Percentiles rank a stretch among this genome's conserved stretches.
Evolutionary conservation across 768 basidiomycete genomes (phyloP).

Genomic region (Leccinum uliginosum): DNA sequence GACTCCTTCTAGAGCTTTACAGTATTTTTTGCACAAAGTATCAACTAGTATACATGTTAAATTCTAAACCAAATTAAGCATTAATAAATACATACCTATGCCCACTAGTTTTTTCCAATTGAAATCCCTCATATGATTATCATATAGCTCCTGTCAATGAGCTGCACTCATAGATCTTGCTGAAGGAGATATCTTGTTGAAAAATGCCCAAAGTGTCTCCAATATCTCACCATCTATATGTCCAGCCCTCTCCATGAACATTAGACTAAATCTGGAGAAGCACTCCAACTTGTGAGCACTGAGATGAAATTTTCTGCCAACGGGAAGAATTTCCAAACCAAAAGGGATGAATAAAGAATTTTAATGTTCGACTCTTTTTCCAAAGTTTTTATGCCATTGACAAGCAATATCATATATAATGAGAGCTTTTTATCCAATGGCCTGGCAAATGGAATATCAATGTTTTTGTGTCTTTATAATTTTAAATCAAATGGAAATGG

Average conservation of each 20-base stretch:
- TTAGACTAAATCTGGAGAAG: slow-evolving; percentile 17
- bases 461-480: slow-evolving; percentile 24
- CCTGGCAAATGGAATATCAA: slow-evolving; percentile 27
- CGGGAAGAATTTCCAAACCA: slow-evolving; percentile 7
- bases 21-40: neutral
- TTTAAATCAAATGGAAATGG: neutral
- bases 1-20: neutral
- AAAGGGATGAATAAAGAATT: neutral
- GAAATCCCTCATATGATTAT: slow-evolving; percentile 1
- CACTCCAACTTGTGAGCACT: slow-evolving; percentile 27
- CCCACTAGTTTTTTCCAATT: slow-evolving; percentile 2
- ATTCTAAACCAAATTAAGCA: neutral
- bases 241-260: slow-evolving; percentile 21
- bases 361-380: neutral
- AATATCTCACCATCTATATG: slow-evolving; percentile 32
- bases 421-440: slow-evolving; percentile 3
- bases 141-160: slow-evolving; percentile 22
- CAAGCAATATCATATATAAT: slow-evolving; percentile 32
- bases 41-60: neutral
- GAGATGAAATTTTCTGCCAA: slow-evolving; percentile 29
- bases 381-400: slow-evolving; percentile 20
- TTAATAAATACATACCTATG: neutral
- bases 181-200: slow-evolving; percentile 26
- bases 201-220: slow-evolving; percentile 30
- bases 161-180: slow-evolving; percentile 19